Evolutionary conservation across 352 stramenopile genomes (phyloP), one percentile per base, ranked within the genome.

Genomic region (Phytophthora sp.): DNA sequence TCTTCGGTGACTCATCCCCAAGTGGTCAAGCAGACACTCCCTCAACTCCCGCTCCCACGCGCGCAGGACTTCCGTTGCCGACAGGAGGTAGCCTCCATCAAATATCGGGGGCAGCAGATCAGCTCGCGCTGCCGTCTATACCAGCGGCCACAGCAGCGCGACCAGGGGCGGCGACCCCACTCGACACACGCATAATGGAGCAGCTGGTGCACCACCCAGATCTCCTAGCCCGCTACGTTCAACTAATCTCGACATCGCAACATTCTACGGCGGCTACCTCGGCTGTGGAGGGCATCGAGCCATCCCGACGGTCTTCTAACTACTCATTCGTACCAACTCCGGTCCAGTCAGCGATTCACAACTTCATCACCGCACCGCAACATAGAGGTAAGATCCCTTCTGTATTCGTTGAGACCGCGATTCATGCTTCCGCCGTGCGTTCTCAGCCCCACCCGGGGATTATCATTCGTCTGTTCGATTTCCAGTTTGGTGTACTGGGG

Each of bases 371-470:
- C 4, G 46, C 53, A 21, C 35, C 52, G 4, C 20, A 45, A 28
- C 50, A 68, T 23, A 8, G 26, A 63, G 39, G 61, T 69, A 69
- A 45, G 54, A 3, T 41, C 15, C 23, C 30, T 10, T 45, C 42
- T 48, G 13, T 27, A 1, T 69, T 54, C 48, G 28, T 59, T 48
- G 60, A 69, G 30, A 53, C 7, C 13, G n/a, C 57, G 15, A 30
- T 52, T 2, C 28, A 38, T 41, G 12, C 34, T 8, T 2, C 18
- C 5, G 48, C 45, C 17, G 48, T 61, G 27, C 44, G 21, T 34
- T 63, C 59, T 27, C 15, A 48, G 12, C 39, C 43, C 8, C 43
- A 68, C 15, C 51, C 51, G 1, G 60, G 43, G 0, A 31, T 69
- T 5, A 5, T 62, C 23, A 54, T 50, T 5, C 13, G 60, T 10